Percentiles rank a stretch among this genome's conserved stretches.
Evolutionary conservation across 2,329 filamentous ascomycete genomes (phyloP).

Genomic region (Penicillium nordicum): DNA sequence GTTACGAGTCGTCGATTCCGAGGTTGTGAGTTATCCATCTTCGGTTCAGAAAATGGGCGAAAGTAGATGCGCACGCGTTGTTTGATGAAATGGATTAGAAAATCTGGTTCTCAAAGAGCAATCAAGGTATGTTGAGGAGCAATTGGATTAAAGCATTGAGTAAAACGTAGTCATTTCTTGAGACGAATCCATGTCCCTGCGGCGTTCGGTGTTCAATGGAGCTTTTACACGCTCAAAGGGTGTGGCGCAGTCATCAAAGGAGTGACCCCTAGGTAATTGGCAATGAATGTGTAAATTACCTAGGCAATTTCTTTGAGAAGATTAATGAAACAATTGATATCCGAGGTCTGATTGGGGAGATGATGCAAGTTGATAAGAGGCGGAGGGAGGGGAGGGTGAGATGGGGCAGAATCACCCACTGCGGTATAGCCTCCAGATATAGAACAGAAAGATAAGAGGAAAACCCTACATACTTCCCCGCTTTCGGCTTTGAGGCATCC

Average conservation of each 20-base stretch:
- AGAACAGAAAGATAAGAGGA: slow-evolving; percentile 18
- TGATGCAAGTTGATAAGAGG: slow-evolving; percentile 10
- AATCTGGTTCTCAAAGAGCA: neutral
- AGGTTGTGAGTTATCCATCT: slow-evolving; percentile 17
- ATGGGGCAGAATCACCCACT: slow-evolving; percentile 13
- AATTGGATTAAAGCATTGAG: neutral
- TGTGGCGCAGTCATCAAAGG: slow-evolving; percentile 2
- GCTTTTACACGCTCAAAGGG: neutral
- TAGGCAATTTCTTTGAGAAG: neutral
- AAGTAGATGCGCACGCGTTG: neutral
- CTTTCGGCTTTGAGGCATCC: slow-evolving; percentile 5
- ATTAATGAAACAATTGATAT: neutral
- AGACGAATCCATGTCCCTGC: slow-evolving; percentile 1
- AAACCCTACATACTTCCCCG: slow-evolving; percentile 13
- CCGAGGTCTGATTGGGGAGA: neutral
- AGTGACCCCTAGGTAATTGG: neutral
- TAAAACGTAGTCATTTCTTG: neutral
- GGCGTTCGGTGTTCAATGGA: neutral
- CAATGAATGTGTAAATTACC: neutral
- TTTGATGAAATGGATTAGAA: neutral
- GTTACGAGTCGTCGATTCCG: slow-evolving; percentile 35
- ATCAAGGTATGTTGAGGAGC: neutral
- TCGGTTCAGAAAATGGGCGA: neutral
- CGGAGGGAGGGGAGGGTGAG: neutral
- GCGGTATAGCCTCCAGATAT: slow-evolving; percentile 9